Percentiles rank a stretch among this genome's conserved stretches.
These are phyloP conservation scores for Aegilops bicornis DNA, from an alignment of 176 grass and related monocot species.

Conservation along the genomic window DNA sequence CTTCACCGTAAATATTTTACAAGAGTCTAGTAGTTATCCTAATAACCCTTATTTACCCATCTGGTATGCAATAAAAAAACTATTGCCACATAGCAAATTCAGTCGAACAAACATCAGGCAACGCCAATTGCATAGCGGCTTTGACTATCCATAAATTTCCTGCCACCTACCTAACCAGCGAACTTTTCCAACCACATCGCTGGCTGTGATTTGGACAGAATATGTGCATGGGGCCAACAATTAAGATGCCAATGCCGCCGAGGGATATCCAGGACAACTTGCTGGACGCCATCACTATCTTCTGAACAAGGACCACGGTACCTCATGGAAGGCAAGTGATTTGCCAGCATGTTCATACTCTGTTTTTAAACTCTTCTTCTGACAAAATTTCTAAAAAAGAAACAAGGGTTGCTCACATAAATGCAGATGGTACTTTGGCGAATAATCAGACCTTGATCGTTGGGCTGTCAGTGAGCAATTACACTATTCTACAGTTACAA, in stretches of 20 bases:
- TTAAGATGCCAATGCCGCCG: conserved; percentile 4
- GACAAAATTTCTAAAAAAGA: not conserved
- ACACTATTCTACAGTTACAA: not conserved
- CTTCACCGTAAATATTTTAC: not conserved
- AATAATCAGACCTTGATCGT: not conserved
- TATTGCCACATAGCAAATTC: not conserved
- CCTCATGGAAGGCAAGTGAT: conserved; percentile 23
- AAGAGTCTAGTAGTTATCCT: not conserved
- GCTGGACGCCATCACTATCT: conserved; percentile 22
- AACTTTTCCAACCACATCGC: not conserved
- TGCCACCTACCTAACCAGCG: conserved; percentile 22
- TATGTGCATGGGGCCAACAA: not conserved
- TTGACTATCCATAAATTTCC: not conserved
- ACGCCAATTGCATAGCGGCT: not conserved
- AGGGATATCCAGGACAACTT: conserved; percentile 31
- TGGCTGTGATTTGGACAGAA: conserved; percentile 27
- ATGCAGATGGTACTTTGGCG: not conserved
- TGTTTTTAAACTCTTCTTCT: not conserved
- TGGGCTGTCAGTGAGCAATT: not conserved
- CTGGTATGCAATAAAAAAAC: conserved; percentile 10
- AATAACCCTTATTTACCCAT: not conserved
- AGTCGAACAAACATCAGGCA: not conserved
- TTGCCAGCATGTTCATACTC: conserved; percentile 18
- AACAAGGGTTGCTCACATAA: not conserved
- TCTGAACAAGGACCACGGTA: not conserved